Evolutionary conservation across 805 yeast species (phyloP).

Genomic region (Saccharomycopsis guyanensis): DNA sequence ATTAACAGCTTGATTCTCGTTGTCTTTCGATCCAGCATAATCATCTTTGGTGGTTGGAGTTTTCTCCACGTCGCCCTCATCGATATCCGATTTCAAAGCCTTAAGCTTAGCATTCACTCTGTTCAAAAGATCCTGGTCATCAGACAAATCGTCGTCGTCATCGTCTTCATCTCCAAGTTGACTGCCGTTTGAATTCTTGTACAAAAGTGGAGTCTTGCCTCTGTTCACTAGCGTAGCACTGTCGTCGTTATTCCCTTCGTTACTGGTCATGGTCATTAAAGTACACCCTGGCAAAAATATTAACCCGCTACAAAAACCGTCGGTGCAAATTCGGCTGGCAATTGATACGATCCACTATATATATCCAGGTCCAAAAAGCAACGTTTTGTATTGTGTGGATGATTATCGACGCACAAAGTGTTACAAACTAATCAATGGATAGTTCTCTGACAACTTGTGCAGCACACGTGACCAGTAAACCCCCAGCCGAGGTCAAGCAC

Average conservation of each 20-base stretch:
- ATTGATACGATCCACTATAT: too few species aligned
- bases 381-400: too few species aligned
- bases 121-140: slow-evolving; percentile 13
- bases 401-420: too few species aligned
- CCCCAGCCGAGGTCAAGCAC: too few species aligned
- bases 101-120: slow-evolving; percentile 16
- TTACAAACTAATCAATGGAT: too few species aligned
- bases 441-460: too few species aligned
- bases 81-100: slow-evolving; percentile 34
- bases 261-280: slow-evolving; percentile 1
- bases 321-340: too few species aligned
- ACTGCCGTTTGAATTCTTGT: not conserved
- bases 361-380: too few species aligned
- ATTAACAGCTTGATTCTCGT: not conserved
- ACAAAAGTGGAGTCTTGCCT: slow-evolving; percentile 5
- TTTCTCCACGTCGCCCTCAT: slow-evolving; percentile 56
- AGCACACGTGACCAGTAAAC: too few species aligned
- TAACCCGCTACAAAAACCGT: too few species aligned
- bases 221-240: slow-evolving; percentile 3
- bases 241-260: not conserved
- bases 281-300: too few species aligned
- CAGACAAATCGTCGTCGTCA: slow-evolving; percentile 5
- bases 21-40: slow-evolving; percentile 32
- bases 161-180: too few species aligned
- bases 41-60: slow-evolving; percentile 41